These are phyloP conservation scores for Penicillium roqueforti DNA, from an alignment of 495 filamentous ascomycete genomes.

Conservation along the genomic window DNA sequence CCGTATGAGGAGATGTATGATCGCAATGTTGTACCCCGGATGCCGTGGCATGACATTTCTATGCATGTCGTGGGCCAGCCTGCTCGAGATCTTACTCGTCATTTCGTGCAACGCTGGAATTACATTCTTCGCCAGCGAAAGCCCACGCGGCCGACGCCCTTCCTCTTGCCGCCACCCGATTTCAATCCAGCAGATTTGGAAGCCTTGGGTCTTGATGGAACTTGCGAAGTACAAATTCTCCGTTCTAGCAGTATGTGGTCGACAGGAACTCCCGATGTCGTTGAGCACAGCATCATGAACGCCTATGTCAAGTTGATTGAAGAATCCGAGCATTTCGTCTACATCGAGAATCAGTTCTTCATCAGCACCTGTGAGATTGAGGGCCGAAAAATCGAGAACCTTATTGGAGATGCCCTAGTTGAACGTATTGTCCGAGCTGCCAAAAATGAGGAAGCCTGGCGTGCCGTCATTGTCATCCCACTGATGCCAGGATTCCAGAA, in stretches of 20 bases:
- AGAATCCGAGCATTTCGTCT: slow-evolving; percentile 93
- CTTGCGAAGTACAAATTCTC: slow-evolving; percentile 93
- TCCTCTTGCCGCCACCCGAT: slow-evolving; percentile 89
- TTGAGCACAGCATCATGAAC: slow-evolving; percentile 91
- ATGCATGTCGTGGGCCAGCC: slow-evolving; percentile 99
- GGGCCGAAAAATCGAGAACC: slow-evolving; percentile 81
- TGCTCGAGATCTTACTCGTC: slow-evolving; percentile 86
- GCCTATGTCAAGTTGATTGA: slow-evolving; percentile 95
- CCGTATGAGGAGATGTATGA: slow-evolving; percentile 99
- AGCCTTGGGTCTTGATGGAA: slow-evolving; percentile 80
- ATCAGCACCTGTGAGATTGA: slow-evolving; percentile 89
- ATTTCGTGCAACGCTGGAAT: slow-evolving; percentile 99
- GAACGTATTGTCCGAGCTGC: slow-evolving; percentile 84
- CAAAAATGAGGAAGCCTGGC: slow-evolving; percentile 83
- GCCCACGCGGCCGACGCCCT: slow-evolving; percentile 88
- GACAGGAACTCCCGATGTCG: slow-evolving; percentile 73
- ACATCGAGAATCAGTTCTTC: slow-evolving; percentile 99
- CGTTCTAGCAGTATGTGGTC: slow-evolving; percentile 90
- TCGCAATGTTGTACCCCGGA: slow-evolving; percentile 75
- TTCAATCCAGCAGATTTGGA: slow-evolving; percentile 82
- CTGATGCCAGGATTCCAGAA: slow-evolving; percentile 98
- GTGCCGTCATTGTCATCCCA: slow-evolving; percentile 89
- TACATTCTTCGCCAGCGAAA: slow-evolving; percentile 92
- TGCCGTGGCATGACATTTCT: slow-evolving; percentile 98
- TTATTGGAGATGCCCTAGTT: slow-evolving; percentile 92